Percentiles rank a stretch among this genome's conserved stretches.
phyloP scores from a whole-genome alignment of 805 yeast species.

The Dipodascopsis uninucleata region DNA sequence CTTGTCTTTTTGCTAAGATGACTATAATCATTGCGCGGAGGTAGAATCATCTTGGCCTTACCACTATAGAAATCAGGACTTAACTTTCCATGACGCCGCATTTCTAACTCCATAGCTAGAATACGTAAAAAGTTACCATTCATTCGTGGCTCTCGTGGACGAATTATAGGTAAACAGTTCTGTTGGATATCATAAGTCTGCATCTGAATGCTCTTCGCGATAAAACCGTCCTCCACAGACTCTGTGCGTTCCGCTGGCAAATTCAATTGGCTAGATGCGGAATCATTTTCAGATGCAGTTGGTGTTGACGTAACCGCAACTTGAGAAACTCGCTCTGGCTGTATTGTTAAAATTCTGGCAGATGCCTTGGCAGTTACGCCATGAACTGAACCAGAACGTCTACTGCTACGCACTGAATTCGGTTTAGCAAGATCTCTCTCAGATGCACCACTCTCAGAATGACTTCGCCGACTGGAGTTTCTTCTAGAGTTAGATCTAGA shows the following conservation, averaged over 20 bases:
- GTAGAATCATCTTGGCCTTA: constrained; percentile 35
- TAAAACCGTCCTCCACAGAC: neutral
- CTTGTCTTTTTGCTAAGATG: constrained; percentile 16
- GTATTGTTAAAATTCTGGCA: constrained; percentile 24
- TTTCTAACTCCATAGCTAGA: constrained; percentile 36
- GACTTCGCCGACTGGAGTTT: constrained; percentile 1
- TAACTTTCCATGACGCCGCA: constrained; percentile 37
- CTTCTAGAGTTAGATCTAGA: neutral
- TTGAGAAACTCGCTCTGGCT: constrained; percentile 1
- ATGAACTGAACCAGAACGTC: constrained; percentile 19
- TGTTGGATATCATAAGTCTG: constrained; percentile 35
- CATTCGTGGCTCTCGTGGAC: constrained; percentile 36
- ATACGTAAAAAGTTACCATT: constrained; percentile 37
- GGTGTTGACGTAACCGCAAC: neutral
- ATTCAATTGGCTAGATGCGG: neutral
- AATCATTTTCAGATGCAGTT: constrained; percentile 6
- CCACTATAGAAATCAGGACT: constrained; percentile 34
- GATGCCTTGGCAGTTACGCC: constrained; percentile 25
- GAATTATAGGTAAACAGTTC: constrained; percentile 31
- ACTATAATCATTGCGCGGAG: constrained; percentile 31
- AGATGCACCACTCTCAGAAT: constrained; percentile 15
- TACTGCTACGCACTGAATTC: constrained; percentile 3
- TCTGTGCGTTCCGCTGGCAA: neutral
- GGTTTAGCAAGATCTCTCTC: neutral
- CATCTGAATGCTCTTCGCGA: constrained; percentile 24